These are phyloP conservation scores for Citrus sinensis DNA, from an alignment of 345 rosid species.

Conservation along the genomic window DNA sequence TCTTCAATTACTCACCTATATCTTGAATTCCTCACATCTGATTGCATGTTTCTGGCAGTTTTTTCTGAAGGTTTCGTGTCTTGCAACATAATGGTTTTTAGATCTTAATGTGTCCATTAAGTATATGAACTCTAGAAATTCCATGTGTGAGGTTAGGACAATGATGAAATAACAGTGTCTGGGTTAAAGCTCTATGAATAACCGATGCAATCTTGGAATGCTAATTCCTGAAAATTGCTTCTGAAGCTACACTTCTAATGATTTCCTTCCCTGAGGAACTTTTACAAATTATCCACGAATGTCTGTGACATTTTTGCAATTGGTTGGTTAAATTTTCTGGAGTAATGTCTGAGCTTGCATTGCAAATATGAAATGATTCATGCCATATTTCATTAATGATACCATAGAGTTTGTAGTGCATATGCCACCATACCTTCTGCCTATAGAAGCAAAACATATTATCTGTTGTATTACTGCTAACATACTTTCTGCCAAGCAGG, in stretches of 20 bases:
- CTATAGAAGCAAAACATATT: neutral
- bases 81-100: neutral
- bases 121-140: neutral
- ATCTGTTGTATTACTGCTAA: conserved; percentile 6
- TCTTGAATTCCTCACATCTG: neutral
- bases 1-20: neutral
- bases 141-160: neutral
- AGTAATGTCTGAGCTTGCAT: neutral
- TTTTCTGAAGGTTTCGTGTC: neutral
- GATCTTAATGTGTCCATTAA: neutral
- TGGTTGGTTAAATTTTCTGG: neutral
- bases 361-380: neutral
- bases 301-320: neutral
- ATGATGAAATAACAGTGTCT: neutral
- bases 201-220: neutral
- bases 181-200: neutral
- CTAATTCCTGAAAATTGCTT: neutral
- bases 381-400: neutral
- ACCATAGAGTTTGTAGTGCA: neutral
- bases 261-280: neutral
- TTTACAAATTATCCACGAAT: neutral
- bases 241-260: neutral
- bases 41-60: neutral
- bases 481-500: conserved; percentile 47
- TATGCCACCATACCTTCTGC: neutral